phyloP scores from a whole-genome alignment of 305 asterid genomes.

The Solanum hybrid region DNA sequence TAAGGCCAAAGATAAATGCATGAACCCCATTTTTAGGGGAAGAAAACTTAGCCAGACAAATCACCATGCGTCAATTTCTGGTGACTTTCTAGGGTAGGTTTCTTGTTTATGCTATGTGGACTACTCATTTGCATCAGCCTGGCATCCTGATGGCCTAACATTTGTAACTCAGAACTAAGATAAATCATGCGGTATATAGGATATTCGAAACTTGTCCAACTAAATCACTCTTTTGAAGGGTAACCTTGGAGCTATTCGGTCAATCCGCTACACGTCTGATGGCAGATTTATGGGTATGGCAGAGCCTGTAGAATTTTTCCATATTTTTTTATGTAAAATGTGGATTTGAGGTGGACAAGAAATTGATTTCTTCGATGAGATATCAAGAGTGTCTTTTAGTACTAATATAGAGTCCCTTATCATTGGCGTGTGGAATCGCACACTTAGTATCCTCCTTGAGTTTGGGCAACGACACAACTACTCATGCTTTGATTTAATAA shows the following conservation, averaged over 20 bases:
- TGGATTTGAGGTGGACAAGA: background rate
- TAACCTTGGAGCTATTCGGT: background rate
- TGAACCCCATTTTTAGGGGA: too few species aligned
- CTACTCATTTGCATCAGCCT: background rate
- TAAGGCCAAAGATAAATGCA: too few species aligned
- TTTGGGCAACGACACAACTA: background rate
- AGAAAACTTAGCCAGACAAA: too few species aligned
- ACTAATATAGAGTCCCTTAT: background rate
- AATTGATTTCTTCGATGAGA: background rate
- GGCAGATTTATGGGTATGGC: background rate
- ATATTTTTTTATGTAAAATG: too few species aligned
- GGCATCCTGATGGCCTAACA: background rate
- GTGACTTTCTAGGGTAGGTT: too few species aligned
- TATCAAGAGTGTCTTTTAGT: too few species aligned
- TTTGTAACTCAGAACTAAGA: background rate
- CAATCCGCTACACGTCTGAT: background rate
- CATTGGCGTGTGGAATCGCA: background rate
- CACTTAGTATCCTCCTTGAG: background rate
- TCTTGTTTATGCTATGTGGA: background rate
- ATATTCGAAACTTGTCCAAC: background rate
- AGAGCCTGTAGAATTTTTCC: background rate
- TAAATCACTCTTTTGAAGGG: background rate
- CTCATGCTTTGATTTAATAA: background rate
- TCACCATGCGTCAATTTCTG: too few species aligned
- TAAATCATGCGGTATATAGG: background rate